phyloP scores from a whole-genome alignment of 345 rosid species.

The Mallotus nudiflorus region DNA sequence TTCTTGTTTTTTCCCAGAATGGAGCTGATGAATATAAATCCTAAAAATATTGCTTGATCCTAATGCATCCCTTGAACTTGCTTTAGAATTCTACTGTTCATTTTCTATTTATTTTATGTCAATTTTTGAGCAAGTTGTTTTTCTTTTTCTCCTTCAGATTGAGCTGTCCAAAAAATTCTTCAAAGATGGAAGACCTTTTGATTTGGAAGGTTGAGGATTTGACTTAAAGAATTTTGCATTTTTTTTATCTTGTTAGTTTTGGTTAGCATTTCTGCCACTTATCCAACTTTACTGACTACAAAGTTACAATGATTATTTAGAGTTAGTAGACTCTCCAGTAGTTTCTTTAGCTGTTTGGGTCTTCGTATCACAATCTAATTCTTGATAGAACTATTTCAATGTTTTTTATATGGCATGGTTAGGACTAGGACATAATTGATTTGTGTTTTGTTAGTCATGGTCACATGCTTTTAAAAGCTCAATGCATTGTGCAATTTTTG shows the following conservation, averaged over 20 bases:
- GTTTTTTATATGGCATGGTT: too few species aligned
- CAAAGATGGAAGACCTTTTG: constrained; percentile 77
- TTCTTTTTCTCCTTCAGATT: constrained; percentile 42
- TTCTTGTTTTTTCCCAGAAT: not conserved
- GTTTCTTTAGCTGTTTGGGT: not conserved
- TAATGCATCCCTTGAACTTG: constrained; percentile 1
- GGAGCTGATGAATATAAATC: not conserved
- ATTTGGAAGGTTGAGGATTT: constrained; percentile 66
- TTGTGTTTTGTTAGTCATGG: not conserved
- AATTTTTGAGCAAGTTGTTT: not conserved
- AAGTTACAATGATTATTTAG: not conserved
- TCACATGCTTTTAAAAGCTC: not conserved
- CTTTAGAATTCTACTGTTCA: not conserved
- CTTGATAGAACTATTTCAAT: not conserved
- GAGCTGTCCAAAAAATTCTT: constrained; percentile 80
- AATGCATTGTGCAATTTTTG: not conserved
- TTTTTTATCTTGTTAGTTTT: not conserved
- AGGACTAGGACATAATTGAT: too few species aligned
- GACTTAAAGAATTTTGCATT: not conserved
- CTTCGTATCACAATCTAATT: not conserved
- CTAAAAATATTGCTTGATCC: not conserved
- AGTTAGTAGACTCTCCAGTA: not conserved
- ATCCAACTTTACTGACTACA: not conserved
- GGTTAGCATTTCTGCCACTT: not conserved
- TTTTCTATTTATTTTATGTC: not conserved